Base-by-base conservation (phyloP, 805 yeast species). In the Hemisphaericaspora nanyangensis region DNA sequence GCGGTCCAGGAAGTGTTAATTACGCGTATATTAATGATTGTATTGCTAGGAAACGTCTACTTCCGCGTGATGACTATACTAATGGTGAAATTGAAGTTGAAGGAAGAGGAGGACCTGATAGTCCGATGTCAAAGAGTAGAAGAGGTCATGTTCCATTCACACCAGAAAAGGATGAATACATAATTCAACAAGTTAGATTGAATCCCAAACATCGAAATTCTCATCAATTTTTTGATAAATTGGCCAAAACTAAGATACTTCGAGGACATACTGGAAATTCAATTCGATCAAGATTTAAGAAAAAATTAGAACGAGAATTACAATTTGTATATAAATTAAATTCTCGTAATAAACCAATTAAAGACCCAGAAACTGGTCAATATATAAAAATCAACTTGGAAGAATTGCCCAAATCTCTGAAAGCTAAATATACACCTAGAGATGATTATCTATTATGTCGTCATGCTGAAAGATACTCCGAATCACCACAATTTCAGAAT, bases 241-340 rank as follows among this genome's bases (percentile, higher is more conserved):
- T 85, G 49, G 79, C 88, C 0, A 63, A 44, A 17, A 52, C 56
- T 20, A 63, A 69, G 20, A 61, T 73, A 34, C 65, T 85, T 39
- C 70, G 73, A 16, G 77, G 76, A 36, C 93, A 85, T 60, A 82
- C 91, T 0, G 87, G 89, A 10, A 81, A 85, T 47, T 82, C 90
- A 1, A 78, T 85, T 34, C 70, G 74, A 35, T 54, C 63, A 28
- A 53, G 95, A 47, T 84, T 51, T 78, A 81, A 57, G 28, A 61
- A 55, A 27, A 70, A 65, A 40, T 56, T 68, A 43, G 58, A 56
- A 31, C 62, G 65, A 8, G 66, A 76, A 16, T 51, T 80, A 17
- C 46, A 42, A 13, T 60, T 45, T 41, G 53, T 55, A 19, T 65
- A 62, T 51, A 55, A 63, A 37, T 51, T 58, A 1, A 64, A 65